Conservation (phyloP, 1,139 yeast species). For the Geotrichum aggregatum region DNA sequence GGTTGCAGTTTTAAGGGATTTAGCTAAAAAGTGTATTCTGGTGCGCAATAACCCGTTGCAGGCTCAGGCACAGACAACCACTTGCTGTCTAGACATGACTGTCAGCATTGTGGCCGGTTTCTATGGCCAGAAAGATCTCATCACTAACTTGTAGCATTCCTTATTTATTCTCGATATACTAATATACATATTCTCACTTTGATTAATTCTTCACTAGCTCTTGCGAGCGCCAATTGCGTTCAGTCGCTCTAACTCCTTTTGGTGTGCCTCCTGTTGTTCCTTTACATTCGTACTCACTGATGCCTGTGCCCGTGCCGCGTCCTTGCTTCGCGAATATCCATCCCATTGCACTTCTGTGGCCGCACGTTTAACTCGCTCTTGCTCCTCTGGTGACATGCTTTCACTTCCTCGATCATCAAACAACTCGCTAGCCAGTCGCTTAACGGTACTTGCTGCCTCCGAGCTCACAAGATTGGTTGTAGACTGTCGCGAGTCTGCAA, state of each 20-base stretch:
- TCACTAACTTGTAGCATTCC: constrained; percentile 3
- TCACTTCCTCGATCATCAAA: constrained; percentile 16
- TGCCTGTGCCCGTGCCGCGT: constrained; percentile 31
- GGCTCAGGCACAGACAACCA: neutral
- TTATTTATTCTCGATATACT: neutral
- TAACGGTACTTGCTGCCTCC: constrained; percentile 72
- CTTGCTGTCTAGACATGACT: constrained; percentile 31
- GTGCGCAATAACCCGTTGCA: constrained; percentile 14
- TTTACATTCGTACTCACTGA: constrained; percentile 26
- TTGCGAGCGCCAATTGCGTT: constrained; percentile 31
- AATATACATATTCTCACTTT: neutral
- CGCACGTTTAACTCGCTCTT: constrained; percentile 24
- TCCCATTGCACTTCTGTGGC: constrained; percentile 33
- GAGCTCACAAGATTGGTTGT: constrained; percentile 61
- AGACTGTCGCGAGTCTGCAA: constrained; percentile 55
- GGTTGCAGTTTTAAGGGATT: constrained; percentile 40
- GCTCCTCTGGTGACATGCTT: constrained; percentile 16
- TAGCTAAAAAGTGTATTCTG: constrained; percentile 38
- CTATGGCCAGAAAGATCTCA: constrained; percentile 40
- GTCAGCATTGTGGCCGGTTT: constrained; percentile 34
- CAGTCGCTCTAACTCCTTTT: constrained; percentile 24
- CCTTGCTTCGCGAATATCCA: constrained; percentile 30
- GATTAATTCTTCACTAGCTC: neutral
- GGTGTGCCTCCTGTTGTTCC: constrained; percentile 26
- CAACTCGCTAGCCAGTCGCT: constrained; percentile 48